phyloP scores from a whole-genome alignment of 108 stramenopile species.

The Conticribra guillardii region DNA sequence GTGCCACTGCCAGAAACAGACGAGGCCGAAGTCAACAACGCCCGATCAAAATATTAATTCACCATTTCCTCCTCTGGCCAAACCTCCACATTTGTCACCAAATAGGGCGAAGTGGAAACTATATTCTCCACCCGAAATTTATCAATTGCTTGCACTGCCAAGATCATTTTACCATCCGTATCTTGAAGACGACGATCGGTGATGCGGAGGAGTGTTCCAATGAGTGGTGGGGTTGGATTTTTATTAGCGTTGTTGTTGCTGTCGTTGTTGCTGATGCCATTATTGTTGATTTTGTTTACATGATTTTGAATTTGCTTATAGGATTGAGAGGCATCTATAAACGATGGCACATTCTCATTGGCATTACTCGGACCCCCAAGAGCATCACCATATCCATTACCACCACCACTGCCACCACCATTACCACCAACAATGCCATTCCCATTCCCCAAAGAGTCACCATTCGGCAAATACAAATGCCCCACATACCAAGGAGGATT shows the following conservation, averaged over 20 bases:
- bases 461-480: slow-evolving; percentile 38
- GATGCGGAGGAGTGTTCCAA: slow-evolving; percentile 53
- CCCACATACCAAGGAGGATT: slow-evolving; percentile 57
- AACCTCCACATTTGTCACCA: slow-evolving; percentile 49
- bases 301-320: slow-evolving; percentile 15
- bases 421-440: too few species aligned
- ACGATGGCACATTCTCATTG: too few species aligned
- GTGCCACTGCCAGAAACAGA: too few species aligned
- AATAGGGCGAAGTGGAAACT: slow-evolving; percentile 24
- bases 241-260: too few species aligned
- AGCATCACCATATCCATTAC: too few species aligned
- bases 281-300: slow-evolving; percentile 18
- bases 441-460: too few species aligned
- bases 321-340: slow-evolving; percentile 8
- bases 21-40: slow-evolving; percentile 26
- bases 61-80: slow-evolving; percentile 53
- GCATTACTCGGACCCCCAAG: too few species aligned
- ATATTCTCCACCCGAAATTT: slow-evolving; percentile 28
- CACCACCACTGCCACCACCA: too few species aligned
- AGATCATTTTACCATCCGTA: slow-evolving; percentile 49
- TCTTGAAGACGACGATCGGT: slow-evolving; percentile 49
- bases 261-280: not conserved
- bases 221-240: too few species aligned
- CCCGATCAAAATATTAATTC: slow-evolving; percentile 25
- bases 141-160: slow-evolving; percentile 59